These are phyloP conservation scores for Mortierella alpina DNA, from an alignment of 192 early-diverging fungal species.

Conservation along the genomic window DNA sequence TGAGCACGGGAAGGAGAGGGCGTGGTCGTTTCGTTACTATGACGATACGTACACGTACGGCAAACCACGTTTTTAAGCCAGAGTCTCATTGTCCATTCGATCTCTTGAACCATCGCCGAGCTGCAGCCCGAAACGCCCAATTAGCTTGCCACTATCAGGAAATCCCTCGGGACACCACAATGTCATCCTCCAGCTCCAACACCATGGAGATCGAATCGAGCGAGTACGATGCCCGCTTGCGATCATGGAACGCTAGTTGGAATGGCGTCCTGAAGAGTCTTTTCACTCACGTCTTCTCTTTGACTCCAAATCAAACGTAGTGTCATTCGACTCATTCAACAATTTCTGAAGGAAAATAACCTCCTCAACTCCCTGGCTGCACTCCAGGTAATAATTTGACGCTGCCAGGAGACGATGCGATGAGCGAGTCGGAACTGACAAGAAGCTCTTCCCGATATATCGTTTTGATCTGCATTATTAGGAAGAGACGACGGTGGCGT, in stretches of 20 bases:
- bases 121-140: not conserved
- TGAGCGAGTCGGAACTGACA: not conserved
- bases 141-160: too few relatives aligned
- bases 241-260: not conserved
- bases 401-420: not conserved
- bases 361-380: slow-evolving; percentile 79
- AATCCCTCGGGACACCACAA: not conserved
- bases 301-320: slow-evolving; percentile 41
- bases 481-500: slow-evolving; percentile 79
- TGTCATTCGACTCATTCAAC: slow-evolving; percentile 90
- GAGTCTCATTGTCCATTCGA: too few relatives aligned
- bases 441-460: not conserved
- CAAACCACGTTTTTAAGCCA: too few relatives aligned
- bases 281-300: not conserved
- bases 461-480: slow-evolving; percentile 24
- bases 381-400: slow-evolving; percentile 68
- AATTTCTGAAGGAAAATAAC: slow-evolving; percentile 94
- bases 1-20: not conserved
- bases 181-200: slow-evolving; percentile 21
- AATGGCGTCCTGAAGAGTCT: not conserved
- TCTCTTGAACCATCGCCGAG: too few relatives aligned
- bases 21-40: too few relatives aligned
- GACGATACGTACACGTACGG: too few relatives aligned
- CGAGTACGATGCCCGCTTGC: slow-evolving; percentile 59
- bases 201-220: slow-evolving; percentile 69